Evolutionary conservation across 73 alveolate genomes (phyloP), one percentile per base, ranked within the genome.

Genomic region (Uronychia binucleata): DNA sequence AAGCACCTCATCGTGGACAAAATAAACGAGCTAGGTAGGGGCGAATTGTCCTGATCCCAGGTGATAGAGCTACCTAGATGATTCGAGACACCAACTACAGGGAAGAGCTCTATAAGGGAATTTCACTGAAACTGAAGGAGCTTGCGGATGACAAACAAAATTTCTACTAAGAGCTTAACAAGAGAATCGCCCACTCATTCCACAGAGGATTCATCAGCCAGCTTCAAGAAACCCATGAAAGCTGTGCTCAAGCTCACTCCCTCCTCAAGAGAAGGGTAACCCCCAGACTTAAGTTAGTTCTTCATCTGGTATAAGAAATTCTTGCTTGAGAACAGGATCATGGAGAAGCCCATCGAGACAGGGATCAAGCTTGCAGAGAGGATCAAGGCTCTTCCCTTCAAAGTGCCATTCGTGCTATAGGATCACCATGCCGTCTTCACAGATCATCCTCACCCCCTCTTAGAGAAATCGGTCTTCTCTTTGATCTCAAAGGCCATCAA

Each of bases 281-380:
- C 67, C 19, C 19, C 19, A 46, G 19, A 11, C 19, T 11, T 46
- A 11, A 5, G 5, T 46, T 19, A 46, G 67, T 46, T 46, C 67
- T 75, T 75, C 74, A 32, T 87, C 33, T 31, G 86, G 74, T 58
- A 81, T 77, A 88, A 84, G 86, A 81, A 88, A 32, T 82, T 83
- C 88, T 33, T 88, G 59, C 33, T 83, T 58, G 28, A 35, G 32
- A 32, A 81, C 19, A 31, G 86, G 58, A 26, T 88, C 34, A 28
- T 83, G 30, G 58, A 74, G 59, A 58, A 31, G 34, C 34, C 77
- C 58, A 58, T 25, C 31, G 84, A 75, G 0, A 34, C 75, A 34
- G 0, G 76, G 0, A 77, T 28, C 0, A 35, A 59, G 26, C 0
- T 19, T 19, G 75, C 57, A 0, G 57, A 77, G 58, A 0, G 31